Conservation (phyloP, 441 rosid species). For the Corymbia citriodora region DNA sequence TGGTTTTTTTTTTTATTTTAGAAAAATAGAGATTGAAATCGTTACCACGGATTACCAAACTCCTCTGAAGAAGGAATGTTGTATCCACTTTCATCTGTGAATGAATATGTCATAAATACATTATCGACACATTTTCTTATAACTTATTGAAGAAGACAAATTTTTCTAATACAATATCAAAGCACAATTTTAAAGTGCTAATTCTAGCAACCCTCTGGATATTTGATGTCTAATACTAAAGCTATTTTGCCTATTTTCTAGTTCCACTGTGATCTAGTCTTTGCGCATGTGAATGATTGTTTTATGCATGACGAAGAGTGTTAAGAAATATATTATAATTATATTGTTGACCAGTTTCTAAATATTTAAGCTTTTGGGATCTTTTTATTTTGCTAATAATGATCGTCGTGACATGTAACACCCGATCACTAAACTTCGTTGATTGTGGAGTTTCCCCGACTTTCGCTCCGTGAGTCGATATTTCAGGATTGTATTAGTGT, state of each 20-base stretch:
- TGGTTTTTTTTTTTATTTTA: background rate
- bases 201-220: background rate
- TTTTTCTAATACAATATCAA: background rate
- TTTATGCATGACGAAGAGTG: background rate
- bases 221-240: background rate
- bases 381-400: background rate
- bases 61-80: background rate
- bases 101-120: background rate
- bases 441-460: background rate
- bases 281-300: background rate
- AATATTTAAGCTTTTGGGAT: background rate
- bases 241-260: background rate
- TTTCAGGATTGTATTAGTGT: background rate
- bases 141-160: background rate
- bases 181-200: background rate
- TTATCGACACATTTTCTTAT: background rate
- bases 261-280: background rate
- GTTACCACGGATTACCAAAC: background rate
- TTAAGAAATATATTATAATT: background rate
- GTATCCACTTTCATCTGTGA: background rate
- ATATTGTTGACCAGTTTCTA: background rate
- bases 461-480: background rate
- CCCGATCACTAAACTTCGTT: background rate
- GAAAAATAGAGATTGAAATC: background rate
- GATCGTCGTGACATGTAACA: background rate